Percentiles rank a stretch among this genome's conserved stretches.
These are phyloP conservation scores for Verticillium alfalfae DNA, from an alignment of 2,329 filamentous ascomycete genomes.

Conservation along the genomic window DNA sequence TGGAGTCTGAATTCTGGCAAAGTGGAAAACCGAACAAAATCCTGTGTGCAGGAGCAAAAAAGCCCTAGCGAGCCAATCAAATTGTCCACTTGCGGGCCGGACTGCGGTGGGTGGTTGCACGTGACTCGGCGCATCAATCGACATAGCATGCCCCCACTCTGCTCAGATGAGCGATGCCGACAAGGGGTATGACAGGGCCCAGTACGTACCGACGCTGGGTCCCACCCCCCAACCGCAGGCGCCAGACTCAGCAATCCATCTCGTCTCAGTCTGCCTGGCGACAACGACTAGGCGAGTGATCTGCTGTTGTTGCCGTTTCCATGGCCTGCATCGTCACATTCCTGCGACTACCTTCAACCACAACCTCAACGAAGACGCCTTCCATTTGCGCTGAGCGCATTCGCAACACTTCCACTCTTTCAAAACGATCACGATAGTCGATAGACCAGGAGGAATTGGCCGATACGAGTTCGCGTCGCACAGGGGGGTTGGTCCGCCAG, in stretches of 20 bases:
- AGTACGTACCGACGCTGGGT: background rate
- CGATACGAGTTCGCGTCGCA: background rate
- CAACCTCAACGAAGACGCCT: background rate
- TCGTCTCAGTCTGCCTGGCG: background rate
- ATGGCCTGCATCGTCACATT: background rate
- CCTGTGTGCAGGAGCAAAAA: conserved; percentile 9
- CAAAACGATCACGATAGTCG: background rate
- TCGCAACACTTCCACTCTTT: background rate
- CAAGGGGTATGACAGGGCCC: background rate
- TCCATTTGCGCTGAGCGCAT: background rate
- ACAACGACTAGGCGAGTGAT: background rate
- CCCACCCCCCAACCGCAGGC: background rate
- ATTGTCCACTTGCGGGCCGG: background rate
- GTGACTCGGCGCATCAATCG: conserved; percentile 1
- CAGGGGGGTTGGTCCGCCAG: background rate
- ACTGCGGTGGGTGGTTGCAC: background rate
- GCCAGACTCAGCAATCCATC: background rate
- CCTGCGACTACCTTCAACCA: background rate
- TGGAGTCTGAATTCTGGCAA: conserved; percentile 1
- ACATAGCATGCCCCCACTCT: background rate
- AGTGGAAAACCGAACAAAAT: conserved; percentile 7
- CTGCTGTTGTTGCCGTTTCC: background rate
- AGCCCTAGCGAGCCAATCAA: conserved; percentile 7
- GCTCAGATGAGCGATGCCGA: background rate
- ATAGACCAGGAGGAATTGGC: background rate